These are phyloP conservation scores for Vanderwaltozyma yarrowii DNA, from an alignment of 805 yeast genomes.

Conservation along the genomic window DNA sequence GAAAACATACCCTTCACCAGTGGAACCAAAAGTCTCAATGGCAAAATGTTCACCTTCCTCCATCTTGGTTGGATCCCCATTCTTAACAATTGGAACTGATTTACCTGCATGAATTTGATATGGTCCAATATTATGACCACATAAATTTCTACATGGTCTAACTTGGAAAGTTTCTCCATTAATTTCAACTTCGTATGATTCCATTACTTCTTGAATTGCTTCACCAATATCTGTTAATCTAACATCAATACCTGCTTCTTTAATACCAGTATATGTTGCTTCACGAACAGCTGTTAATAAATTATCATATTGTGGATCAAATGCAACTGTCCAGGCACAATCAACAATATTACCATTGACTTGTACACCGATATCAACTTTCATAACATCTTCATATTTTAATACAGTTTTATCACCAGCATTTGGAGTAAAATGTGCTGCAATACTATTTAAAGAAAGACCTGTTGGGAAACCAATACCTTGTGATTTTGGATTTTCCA, in stretches of 20 bases:
- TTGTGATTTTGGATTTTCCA: constrained; percentile 35
- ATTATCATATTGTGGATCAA: constrained; percentile 73
- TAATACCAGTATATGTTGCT: constrained; percentile 89
- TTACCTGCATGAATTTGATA: constrained; percentile 89
- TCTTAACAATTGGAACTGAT: constrained; percentile 91
- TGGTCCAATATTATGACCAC: constrained; percentile 87
- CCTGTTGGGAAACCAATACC: constrained; percentile 99
- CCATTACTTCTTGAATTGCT: constrained; percentile 95
- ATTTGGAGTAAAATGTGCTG: constrained; percentile 97
- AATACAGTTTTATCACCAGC: constrained; percentile 82
- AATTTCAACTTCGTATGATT: constrained; percentile 84
- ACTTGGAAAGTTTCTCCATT: constrained; percentile 79
- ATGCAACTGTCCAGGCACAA: constrained; percentile 88
- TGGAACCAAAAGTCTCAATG: constrained; percentile 94
- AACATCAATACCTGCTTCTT: constrained; percentile 92
- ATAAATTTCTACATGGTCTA: constrained; percentile 81
- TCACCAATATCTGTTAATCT: constrained; percentile 92
- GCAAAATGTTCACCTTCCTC: constrained; percentile 98
- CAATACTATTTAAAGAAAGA: constrained; percentile 81
- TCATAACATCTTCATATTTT: constrained; percentile 84
- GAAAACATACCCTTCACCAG: constrained; percentile 87
- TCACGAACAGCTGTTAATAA: constrained; percentile 77
- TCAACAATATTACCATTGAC: constrained; percentile 90
- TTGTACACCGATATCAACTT: constrained; percentile 95
- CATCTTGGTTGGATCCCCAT: constrained; percentile 92